These are phyloP conservation scores for Volvariella surrecta DNA, from an alignment of 1,284 basidiomycete species.

Conservation along the genomic window DNA sequence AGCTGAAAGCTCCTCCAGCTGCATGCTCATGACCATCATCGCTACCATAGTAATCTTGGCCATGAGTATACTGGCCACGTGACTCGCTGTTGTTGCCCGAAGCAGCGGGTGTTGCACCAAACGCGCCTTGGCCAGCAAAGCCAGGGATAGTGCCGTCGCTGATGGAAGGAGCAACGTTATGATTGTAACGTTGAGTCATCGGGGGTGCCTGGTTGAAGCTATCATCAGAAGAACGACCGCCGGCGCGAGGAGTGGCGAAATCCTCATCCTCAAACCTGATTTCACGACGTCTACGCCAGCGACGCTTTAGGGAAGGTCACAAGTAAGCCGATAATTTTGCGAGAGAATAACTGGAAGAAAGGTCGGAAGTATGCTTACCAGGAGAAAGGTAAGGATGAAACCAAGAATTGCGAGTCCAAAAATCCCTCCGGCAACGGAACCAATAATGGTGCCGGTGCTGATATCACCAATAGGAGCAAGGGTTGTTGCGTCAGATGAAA, in stretches of 20 bases:
- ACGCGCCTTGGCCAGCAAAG: conserved; percentile 26
- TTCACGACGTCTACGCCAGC: not conserved
- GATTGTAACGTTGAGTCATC: conserved; percentile 22
- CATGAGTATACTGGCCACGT: conserved; percentile 30
- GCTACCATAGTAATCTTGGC: conserved; percentile 16
- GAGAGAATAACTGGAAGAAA: not conserved
- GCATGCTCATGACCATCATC: conserved; percentile 19
- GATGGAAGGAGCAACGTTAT: conserved; percentile 27
- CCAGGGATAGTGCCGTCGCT: conserved; percentile 18
- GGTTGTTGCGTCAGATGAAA: no score
- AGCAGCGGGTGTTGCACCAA: conserved; percentile 11
- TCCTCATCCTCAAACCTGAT: not conserved
- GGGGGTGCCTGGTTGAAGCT: conserved; percentile 14
- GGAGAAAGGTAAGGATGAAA: not conserved
- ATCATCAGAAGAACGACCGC: no score
- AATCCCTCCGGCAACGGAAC: not conserved
- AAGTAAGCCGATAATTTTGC: not conserved
- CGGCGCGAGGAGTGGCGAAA: not conserved
- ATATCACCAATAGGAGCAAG: not conserved
- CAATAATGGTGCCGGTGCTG: not conserved
- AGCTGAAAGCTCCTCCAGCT: conserved; percentile 26
- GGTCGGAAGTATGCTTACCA: not conserved
- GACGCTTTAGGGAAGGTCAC: not conserved
- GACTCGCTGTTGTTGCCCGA: conserved; percentile 20
- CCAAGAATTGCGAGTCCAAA: not conserved